Evolutionary conservation across 1,284 basidiomycete genomes (phyloP).

Genomic region (Pseudozyma hubeiensis): DNA sequence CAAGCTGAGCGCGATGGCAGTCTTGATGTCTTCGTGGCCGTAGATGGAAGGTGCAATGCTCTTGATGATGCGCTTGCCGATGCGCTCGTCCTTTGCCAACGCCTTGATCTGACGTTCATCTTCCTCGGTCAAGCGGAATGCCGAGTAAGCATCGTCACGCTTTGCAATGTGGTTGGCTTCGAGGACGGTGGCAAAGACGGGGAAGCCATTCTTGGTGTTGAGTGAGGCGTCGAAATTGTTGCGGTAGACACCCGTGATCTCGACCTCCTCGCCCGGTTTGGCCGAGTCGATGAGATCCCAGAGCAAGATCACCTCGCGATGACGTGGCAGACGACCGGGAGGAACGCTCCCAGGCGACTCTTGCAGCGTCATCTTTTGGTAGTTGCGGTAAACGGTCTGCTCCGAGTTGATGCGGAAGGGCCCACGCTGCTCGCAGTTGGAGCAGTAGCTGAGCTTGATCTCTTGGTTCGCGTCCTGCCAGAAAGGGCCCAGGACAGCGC

Average conservation of each 20-base stretch:
- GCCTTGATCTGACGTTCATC: slow-evolving; percentile 91
- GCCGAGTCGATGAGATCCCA: slow-evolving; percentile 99
- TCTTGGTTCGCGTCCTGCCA: slow-evolving; percentile 96
- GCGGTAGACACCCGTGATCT: slow-evolving; percentile 90
- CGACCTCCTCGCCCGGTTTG: slow-evolving; percentile 97
- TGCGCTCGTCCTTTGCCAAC: slow-evolving; percentile 89
- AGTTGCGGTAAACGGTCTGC: slow-evolving; percentile 98
- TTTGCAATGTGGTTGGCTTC: slow-evolving; percentile 92
- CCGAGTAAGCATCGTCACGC: slow-evolving; percentile 91
- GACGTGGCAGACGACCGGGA: slow-evolving; percentile 92
- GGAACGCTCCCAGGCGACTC: slow-evolving; percentile 99
- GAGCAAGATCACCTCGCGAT: slow-evolving; percentile 93
- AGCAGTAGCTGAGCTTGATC: slow-evolving; percentile 86
- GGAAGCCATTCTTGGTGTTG: slow-evolving; percentile 99
- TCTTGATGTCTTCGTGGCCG: slow-evolving; percentile 99
- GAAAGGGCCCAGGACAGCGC: slow-evolving; percentile 91
- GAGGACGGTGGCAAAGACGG: slow-evolving; percentile 97
- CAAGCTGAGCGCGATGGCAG: slow-evolving; percentile 91
- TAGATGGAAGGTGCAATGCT: slow-evolving; percentile 98
- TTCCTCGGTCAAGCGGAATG: slow-evolving; percentile 94
- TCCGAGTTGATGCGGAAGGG: slow-evolving; percentile 97
- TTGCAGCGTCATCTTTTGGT: slow-evolving; percentile 98
- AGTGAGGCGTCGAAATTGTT: slow-evolving; percentile 99
- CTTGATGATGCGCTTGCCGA: slow-evolving; percentile 96
- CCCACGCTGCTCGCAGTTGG: slow-evolving; percentile 90